phyloP scores from a whole-genome alignment of 768 basidiomycete genomes.

The Pulveroboletus sp. region DNA sequence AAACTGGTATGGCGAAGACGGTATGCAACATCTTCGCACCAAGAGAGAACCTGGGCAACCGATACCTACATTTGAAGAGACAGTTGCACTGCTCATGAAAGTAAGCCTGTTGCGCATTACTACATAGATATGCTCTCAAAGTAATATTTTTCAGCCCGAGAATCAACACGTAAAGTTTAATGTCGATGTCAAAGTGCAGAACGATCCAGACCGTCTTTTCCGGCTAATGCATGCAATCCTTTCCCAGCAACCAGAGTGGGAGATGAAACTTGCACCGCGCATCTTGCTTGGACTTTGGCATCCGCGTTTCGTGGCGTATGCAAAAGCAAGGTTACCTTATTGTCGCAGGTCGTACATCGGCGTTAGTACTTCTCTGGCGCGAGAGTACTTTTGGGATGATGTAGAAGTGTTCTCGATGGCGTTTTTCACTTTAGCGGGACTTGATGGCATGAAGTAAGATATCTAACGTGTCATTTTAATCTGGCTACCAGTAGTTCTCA shows the following conservation, averaged over 20 bases:
- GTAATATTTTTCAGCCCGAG: slow-evolving; percentile 48
- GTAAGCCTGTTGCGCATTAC: slow-evolving; percentile 36
- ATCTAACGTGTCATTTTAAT: neutral
- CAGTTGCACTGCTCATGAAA: slow-evolving; percentile 73
- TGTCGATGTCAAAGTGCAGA: slow-evolving; percentile 92
- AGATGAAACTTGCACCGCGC: slow-evolving; percentile 71
- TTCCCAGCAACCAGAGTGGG: slow-evolving; percentile 62
- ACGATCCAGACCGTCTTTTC: slow-evolving; percentile 86
- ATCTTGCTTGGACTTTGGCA: slow-evolving; percentile 87
- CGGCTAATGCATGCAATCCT: slow-evolving; percentile 69
- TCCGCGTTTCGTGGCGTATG: slow-evolving; percentile 79
- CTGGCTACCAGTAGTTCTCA: slow-evolving; percentile 1
- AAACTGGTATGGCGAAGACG: slow-evolving; percentile 65
- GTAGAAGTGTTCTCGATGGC: slow-evolving; percentile 84
- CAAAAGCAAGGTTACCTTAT: slow-evolving; percentile 73
- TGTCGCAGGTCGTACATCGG: slow-evolving; percentile 87
- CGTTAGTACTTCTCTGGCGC: slow-evolving; percentile 61
- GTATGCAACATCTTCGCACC: slow-evolving; percentile 78
- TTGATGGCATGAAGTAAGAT: slow-evolving; percentile 66
- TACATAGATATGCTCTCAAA: slow-evolving; percentile 5
- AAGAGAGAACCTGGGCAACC: slow-evolving; percentile 74
- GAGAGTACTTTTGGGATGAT: slow-evolving; percentile 85
- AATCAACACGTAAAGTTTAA: slow-evolving; percentile 75
- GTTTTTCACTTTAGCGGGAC: slow-evolving; percentile 66
- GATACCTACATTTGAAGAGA: slow-evolving; percentile 89